These are phyloP conservation scores for Aspergillus persii DNA, from an alignment of 2,329 filamentous ascomycete genomes.

Conservation along the genomic window DNA sequence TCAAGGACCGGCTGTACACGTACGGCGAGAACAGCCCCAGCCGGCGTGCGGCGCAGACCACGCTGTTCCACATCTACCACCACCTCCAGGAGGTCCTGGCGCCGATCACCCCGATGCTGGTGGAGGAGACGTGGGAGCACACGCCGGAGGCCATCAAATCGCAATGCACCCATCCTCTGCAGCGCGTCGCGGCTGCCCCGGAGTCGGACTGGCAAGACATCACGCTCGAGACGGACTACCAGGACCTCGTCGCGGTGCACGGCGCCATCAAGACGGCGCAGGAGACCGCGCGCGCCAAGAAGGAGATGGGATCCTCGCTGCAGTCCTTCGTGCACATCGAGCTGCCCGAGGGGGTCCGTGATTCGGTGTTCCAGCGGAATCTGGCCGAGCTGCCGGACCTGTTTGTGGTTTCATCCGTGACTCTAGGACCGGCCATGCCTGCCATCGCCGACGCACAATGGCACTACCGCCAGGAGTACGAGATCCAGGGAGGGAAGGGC, in stretches of 20 bases:
- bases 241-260: constrained; percentile 51
- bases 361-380: constrained; percentile 30
- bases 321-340: constrained; percentile 64
- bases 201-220: constrained; percentile 39
- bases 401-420: constrained; percentile 68
- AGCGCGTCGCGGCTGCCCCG: constrained; percentile 34
- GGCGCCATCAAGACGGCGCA: constrained; percentile 70
- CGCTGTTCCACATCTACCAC: constrained; percentile 62
- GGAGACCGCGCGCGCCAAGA: constrained; percentile 69
- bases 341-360: constrained; percentile 19
- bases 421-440: constrained; percentile 41
- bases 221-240: constrained; percentile 49
- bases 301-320: constrained; percentile 75
- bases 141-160: constrained; percentile 63
- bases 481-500: constrained; percentile 34
- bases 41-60: constrained; percentile 55
- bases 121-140: constrained; percentile 85
- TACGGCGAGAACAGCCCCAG: constrained; percentile 66
- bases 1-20: constrained; percentile 91
- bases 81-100: constrained; percentile 75
- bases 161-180: constrained; percentile 46
- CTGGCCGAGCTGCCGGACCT: constrained; percentile 57
- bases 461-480: constrained; percentile 45
- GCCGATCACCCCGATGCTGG: constrained; percentile 76
- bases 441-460: constrained; percentile 36